These are phyloP conservation scores for Puccinellia tenuiflora DNA, from an alignment of 176 grass and related monocot species.

Conservation along the genomic window DNA sequence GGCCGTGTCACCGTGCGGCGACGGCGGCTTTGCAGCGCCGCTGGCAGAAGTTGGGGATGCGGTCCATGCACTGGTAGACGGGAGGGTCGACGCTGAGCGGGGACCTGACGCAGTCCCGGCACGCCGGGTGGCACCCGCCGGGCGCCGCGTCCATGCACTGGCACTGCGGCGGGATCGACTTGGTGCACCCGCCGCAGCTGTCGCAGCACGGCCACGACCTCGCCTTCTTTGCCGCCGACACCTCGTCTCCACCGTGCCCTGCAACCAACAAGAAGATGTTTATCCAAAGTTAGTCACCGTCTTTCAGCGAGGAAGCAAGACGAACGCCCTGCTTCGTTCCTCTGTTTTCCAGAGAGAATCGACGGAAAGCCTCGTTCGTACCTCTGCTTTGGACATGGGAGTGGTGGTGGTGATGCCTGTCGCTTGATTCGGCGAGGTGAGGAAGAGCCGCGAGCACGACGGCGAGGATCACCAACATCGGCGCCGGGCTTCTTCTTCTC, in stretches of 20 bases:
- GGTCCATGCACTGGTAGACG: conserved; percentile 76
- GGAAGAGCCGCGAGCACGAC: neutral
- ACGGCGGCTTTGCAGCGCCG: conserved; percentile 36
- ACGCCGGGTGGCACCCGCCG: conserved; percentile 66
- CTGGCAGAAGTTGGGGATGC: conserved; percentile 54
- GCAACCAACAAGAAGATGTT: neutral
- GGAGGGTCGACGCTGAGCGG: conserved; percentile 50
- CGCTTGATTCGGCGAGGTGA: conserved; percentile 12
- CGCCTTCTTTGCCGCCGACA: neutral
- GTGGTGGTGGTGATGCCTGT: conserved; percentile 18
- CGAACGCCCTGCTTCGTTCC: too few relatives aligned
- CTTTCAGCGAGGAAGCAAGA: too few relatives aligned
- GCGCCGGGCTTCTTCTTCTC: neutral
- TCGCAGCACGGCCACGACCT: conserved; percentile 72
- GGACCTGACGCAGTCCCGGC: conserved; percentile 67
- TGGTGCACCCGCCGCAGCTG: conserved; percentile 69
- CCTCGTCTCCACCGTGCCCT: conserved; percentile 1
- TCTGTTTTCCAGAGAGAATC: too few relatives aligned
- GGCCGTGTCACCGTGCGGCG: neutral
- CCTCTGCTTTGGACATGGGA: conserved; percentile 23
- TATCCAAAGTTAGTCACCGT: neutral
- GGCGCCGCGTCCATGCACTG: conserved; percentile 59
- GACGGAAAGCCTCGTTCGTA: neutral
- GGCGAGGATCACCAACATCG: neutral
- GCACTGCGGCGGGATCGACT: conserved; percentile 37